Conservation (phyloP, 148 eudicot genomes). For the Diospyros kaki region DNA sequence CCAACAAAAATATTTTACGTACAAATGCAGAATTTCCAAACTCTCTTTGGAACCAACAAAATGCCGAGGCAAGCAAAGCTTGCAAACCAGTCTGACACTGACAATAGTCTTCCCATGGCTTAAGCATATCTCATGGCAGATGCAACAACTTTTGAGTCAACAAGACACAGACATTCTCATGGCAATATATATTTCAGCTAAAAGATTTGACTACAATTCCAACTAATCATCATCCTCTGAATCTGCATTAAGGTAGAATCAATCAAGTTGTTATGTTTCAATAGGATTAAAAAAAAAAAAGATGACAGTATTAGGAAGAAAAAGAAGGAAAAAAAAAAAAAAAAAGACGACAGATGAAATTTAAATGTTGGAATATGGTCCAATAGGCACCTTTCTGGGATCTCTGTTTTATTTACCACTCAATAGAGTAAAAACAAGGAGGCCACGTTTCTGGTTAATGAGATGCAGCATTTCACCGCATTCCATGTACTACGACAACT, state of each 20-base stretch:
- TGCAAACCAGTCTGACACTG: background rate
- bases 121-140: background rate
- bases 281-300: background rate
- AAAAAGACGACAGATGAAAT: too few species aligned
- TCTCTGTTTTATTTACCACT: background rate
- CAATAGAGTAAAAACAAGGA: background rate
- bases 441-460: background rate
- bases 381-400: background rate
- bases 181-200: background rate
- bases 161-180: too few species aligned
- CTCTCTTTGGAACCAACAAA: constrained; percentile 4
- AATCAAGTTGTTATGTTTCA: background rate
- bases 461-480: background rate
- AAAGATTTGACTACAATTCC: background rate
- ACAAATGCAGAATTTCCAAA: background rate
- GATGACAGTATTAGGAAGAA: background rate
- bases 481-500: background rate
- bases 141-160: too few species aligned
- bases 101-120: background rate
- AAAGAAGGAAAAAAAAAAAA: background rate
- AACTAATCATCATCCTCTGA: constrained; percentile 45
- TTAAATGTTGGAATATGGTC: background rate
- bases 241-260: constrained; percentile 26
- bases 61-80: background rate
- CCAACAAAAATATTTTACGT: background rate